Evolutionary conservation across 2,329 filamentous ascomycete genomes (phyloP).

Genomic region (Diaporthe longicolla): DNA sequence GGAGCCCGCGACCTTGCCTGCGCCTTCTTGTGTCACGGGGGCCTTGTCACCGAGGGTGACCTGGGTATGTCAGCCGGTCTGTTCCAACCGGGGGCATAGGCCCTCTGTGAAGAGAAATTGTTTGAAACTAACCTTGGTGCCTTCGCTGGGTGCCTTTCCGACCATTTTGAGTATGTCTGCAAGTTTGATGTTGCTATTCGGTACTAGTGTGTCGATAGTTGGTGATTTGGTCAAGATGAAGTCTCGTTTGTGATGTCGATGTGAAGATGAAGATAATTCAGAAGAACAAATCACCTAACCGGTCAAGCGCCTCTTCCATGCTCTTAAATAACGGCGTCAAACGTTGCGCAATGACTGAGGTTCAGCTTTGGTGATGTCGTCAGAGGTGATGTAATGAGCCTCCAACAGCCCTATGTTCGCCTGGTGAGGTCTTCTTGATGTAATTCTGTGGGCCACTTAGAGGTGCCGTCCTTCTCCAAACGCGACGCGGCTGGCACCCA

Average conservation of each 20-base stretch:
- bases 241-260: neutral
- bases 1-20: slow-evolving; percentile 78
- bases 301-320: neutral
- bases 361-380: slow-evolving; percentile 23
- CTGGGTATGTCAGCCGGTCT: slow-evolving; percentile 50
- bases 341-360: neutral
- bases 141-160: slow-evolving; percentile 37
- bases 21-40: slow-evolving; percentile 69
- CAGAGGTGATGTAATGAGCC: slow-evolving; percentile 36
- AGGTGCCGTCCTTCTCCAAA: slow-evolving; percentile 3
- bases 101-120: no score
- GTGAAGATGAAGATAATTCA: neutral
- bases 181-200: neutral
- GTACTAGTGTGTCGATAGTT: neutral
- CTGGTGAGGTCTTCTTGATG: slow-evolving; percentile 36
- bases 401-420: neutral
- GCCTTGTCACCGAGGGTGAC: slow-evolving; percentile 61
- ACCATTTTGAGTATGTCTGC: slow-evolving; percentile 28
- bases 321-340: slow-evolving; percentile 14
- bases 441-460: slow-evolving; percentile 27
- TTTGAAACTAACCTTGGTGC: slow-evolving; percentile 37
- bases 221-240: neutral
- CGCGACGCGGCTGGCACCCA: slow-evolving; percentile 1
- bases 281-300: neutral
- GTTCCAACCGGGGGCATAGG: neutral